A percentile compares a stretch with the other conserved stretches of the same genome.
These are phyloP conservation scores for Mucor plumbeus DNA, from an alignment of 371 early-diverging fungal species.

Conservation along the genomic window DNA sequence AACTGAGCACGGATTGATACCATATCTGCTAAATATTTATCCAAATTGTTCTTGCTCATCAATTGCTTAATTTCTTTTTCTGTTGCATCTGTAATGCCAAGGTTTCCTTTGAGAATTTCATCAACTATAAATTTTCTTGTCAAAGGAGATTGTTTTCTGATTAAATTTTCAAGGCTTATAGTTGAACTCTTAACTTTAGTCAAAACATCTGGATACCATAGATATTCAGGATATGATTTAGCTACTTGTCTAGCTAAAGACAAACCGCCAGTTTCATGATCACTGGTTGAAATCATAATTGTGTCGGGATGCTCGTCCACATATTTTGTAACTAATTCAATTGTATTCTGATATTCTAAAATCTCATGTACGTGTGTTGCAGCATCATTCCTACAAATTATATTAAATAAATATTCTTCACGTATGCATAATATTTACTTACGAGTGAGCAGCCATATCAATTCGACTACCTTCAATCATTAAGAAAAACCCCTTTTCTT, in stretches of 20 bases:
- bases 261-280: constrained; percentile 97
- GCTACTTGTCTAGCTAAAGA: constrained; percentile 76
- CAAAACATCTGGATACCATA: constrained; percentile 86
- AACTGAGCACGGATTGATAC: constrained; percentile 73
- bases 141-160: constrained; percentile 17
- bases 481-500: constrained; percentile 85
- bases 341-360: constrained; percentile 83
- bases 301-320: constrained; percentile 80
- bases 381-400: constrained; percentile 78
- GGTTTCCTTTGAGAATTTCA: constrained; percentile 57
- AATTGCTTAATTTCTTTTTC: constrained; percentile 65
- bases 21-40: constrained; percentile 68
- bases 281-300: constrained; percentile 85
- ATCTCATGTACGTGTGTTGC: constrained; percentile 92
- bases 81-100: constrained; percentile 76
- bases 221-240: constrained; percentile 76
- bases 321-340: constrained; percentile 73
- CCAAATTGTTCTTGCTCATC: constrained; percentile 32
- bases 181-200: constrained; percentile 71
- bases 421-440: constrained; percentile 21
- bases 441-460: constrained; percentile 84
- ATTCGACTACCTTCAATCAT: constrained; percentile 97
- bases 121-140: constrained; percentile 40
- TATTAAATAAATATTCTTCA: constrained; percentile 10
- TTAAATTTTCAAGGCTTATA: constrained; percentile 49